Percentiles rank a stretch among this genome's conserved stretches.
Evolutionary conservation across 768 basidiomycete species (phyloP).

Genomic region (Amanita exitialis): DNA sequence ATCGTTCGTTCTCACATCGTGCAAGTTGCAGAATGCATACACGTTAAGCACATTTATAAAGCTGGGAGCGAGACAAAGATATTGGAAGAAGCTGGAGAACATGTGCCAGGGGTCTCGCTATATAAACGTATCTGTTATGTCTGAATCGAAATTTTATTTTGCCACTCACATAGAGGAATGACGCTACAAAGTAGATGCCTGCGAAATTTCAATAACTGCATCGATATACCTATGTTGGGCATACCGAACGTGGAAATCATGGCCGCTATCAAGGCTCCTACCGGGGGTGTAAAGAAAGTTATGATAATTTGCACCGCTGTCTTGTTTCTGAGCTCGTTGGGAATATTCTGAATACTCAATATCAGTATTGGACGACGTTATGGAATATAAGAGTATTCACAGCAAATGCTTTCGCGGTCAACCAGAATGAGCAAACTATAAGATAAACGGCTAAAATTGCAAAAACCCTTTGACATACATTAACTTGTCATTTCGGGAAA

Average conservation of each 20-base stretch:
- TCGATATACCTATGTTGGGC: constrained; percentile 7
- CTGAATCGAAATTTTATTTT: not conserved
- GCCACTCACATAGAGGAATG: constrained; percentile 70
- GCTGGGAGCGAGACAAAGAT: constrained; percentile 81
- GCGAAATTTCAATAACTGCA: not conserved
- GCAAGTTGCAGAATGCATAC: constrained; percentile 95
- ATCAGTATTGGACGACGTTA: not conserved
- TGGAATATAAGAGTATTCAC: constrained; percentile 26
- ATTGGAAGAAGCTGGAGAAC: constrained; percentile 90
- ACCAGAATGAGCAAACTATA: constrained; percentile 76
- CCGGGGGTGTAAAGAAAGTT: constrained; percentile 64
- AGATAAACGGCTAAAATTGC: constrained; percentile 79
- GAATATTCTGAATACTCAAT: constrained; percentile 34
- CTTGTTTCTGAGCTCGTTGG: constrained; percentile 37
- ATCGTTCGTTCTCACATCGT: constrained; percentile 47
- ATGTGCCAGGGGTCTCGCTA: constrained; percentile 98
- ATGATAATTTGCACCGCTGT: constrained; percentile 37
- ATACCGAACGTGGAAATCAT: constrained; percentile 81
- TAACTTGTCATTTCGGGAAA: not conserved
- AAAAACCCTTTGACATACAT: constrained; percentile 48
- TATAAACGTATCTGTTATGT: not conserved
- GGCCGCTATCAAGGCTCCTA: constrained; percentile 77
- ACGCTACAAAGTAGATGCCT: constrained; percentile 78
- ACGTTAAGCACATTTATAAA: constrained; percentile 95
- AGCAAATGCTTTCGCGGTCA: constrained; percentile 72